Conservation (phyloP, 495 filamentous ascomycete genomes). For the Evansstolkia leycettana region DNA sequence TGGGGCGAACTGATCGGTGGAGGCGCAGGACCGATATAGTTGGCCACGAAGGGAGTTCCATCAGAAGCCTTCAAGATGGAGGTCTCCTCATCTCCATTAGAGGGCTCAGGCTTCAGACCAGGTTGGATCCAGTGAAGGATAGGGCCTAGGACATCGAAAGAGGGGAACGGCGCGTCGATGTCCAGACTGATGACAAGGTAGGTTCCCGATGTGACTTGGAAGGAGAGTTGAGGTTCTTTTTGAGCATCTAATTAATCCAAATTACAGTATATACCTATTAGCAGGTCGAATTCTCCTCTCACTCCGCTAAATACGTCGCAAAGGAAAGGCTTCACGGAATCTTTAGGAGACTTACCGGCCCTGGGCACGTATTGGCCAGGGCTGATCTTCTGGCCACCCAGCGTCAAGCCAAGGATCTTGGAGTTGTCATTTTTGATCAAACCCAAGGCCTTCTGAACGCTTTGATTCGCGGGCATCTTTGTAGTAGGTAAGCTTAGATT, state of each 20-base stretch:
- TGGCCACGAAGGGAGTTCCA: conserved; percentile 24
- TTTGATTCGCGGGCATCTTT: conserved; percentile 18
- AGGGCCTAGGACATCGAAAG: conserved; percentile 23
- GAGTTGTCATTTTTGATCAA: conserved; percentile 22
- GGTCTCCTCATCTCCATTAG: no score
- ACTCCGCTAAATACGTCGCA: no score
- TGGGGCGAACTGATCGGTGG: conserved; percentile 39
- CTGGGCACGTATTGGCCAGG: conserved; percentile 20
- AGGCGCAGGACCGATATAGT: conserved; percentile 39
- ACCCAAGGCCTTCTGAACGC: conserved; percentile 15
- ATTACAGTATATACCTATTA: no score
- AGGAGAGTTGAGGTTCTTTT: conserved; percentile 21
- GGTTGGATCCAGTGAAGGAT: conserved; percentile 41
- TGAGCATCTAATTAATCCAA: neutral
- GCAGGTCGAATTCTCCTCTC: no score
- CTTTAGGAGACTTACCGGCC: conserved; percentile 10
- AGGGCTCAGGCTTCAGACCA: conserved; percentile 19
- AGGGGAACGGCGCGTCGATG: conserved; percentile 41
- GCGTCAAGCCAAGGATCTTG: conserved; percentile 18
- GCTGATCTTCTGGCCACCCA: conserved; percentile 15
- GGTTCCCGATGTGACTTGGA: conserved; percentile 12
- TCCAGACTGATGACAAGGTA: conserved; percentile 40
- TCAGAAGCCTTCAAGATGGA: neutral
- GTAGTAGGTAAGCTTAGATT: no score
- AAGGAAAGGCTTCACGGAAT: no score